Evolutionary conservation across 2,329 filamentous ascomycete species (phyloP), one percentile per base, ranked within the genome.

Genomic region (Basipetospora sp.): DNA sequence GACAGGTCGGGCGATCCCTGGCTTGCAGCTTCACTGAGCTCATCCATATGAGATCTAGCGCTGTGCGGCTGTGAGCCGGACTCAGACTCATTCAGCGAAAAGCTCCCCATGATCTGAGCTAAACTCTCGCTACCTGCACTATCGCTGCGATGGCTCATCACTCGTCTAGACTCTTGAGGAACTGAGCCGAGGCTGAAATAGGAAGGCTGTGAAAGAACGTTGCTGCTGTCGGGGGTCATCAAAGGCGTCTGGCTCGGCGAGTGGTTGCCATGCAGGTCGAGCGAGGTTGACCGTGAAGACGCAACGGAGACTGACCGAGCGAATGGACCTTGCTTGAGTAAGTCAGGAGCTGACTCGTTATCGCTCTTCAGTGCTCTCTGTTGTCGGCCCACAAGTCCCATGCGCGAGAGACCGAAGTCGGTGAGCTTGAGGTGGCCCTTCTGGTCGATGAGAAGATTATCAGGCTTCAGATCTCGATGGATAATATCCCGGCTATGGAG

Each of bases 341-440:
- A 64, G 60, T 98, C 92, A 1, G 90, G 90, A 1, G 79, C 86
- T n/a, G 80, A 76, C 45, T 98, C 88, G 19, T 76, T 65, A 53
- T 70, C 72, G 62, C 71, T 77, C 52, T 80, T 90, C 34, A 94
- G 67, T 16, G 88, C 85, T 50, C 90, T 77, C 63, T 98, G 96
- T 59, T 98, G 90, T 50, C 90, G 82, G 42, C 90, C 90, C 43
- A 98, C 82, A 44, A 98, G 66, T 53, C 90, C 92, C 88, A 98
- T 96, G 19, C 90, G 78, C 10, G 90, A 98, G 18, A 98, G 67
- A 43, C 90, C 90, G 62, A 98, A 98, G 56, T 98, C 90, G 1
- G 92, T 98, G 49, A 98, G 67, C 59, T 98, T 98, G 41, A 98
- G 63, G 59, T 98, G 90, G 2, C 90, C 90, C 51, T 86, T 94